These are phyloP conservation scores for Fraxinus cuspidata DNA, from an alignment of 257 asterid species.

Conservation along the genomic window DNA sequence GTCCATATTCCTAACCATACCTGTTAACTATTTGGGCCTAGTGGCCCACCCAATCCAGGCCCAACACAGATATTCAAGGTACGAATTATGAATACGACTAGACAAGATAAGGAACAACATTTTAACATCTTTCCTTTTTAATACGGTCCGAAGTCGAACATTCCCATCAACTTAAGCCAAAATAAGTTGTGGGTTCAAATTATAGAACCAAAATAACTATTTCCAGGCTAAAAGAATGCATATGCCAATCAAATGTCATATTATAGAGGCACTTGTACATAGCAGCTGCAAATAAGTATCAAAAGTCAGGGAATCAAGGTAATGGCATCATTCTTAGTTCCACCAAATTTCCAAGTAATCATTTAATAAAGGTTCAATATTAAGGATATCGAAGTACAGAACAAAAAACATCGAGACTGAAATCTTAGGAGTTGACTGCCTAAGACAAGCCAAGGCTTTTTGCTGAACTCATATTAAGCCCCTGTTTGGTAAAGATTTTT, in stretches of 20 bases:
- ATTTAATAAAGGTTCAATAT: not conserved
- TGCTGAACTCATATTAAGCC: not conserved
- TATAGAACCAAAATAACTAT: not conserved
- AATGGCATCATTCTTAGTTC: not conserved
- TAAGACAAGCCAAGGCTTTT: not conserved
- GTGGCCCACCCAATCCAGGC: too few species aligned
- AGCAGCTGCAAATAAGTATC: not conserved
- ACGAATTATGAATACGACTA: too few species aligned
- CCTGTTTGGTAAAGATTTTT: too few species aligned
- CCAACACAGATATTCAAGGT: too few species aligned
- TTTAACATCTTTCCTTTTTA: too few species aligned
- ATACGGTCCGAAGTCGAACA: not conserved
- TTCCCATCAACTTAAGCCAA: not conserved
- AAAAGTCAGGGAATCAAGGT: not conserved
- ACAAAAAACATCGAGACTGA: not conserved
- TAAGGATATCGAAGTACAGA: slow-evolving; percentile 9
- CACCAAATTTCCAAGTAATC: not conserved
- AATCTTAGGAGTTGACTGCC: slow-evolving; percentile 16
- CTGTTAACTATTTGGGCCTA: too few species aligned
- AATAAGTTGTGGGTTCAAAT: not conserved
- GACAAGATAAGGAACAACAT: too few species aligned
- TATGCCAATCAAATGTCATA: not conserved
- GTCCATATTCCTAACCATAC: too few species aligned
- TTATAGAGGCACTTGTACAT: not conserved
- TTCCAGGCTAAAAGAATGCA: not conserved